A percentile compares a stretch with the other conserved stretches of the same genome.
phyloP scores from a whole-genome alignment of 495 filamentous ascomycete species.

The Aspergillus bridgeri region DNA sequence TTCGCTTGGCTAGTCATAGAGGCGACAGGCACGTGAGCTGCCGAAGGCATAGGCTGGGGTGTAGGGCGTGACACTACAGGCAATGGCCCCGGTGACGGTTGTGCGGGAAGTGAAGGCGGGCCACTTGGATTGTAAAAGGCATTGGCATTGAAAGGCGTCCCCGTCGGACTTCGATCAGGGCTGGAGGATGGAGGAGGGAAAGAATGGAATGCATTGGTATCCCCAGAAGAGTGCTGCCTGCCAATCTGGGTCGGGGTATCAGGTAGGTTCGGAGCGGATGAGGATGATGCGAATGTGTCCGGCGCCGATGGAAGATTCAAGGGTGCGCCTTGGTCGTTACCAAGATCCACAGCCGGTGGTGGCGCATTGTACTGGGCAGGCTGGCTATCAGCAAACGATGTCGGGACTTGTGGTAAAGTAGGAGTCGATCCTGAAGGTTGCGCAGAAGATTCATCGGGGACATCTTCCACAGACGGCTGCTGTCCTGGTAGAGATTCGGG shows the following conservation, averaged over 20 bases:
- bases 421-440: constrained; percentile 50
- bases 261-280: constrained; percentile 31
- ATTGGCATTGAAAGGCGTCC: constrained; percentile 28
- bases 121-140: constrained; percentile 32
- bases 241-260: constrained; percentile 34
- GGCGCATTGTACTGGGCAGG: constrained; percentile 22
- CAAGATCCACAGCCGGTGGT: constrained; percentile 18
- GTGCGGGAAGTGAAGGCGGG: constrained; percentile 21
- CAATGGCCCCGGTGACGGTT: constrained; percentile 13
- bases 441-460: constrained; percentile 44
- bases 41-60: constrained; percentile 20
- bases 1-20: constrained; percentile 17
- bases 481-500: constrained; percentile 37
- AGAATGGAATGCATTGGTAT: constrained; percentile 40
- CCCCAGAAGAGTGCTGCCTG: constrained; percentile 11
- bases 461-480: constrained; percentile 58
- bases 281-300: constrained; percentile 27
- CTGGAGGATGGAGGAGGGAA: constrained; percentile 42
- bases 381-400: constrained; percentile 26
- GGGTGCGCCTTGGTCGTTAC: constrained; percentile 16
- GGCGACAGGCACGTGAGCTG: constrained; percentile 19
- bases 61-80: constrained; percentile 16
- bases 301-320: constrained; percentile 43
- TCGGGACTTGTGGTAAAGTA: constrained; percentile 30
- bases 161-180: constrained; percentile 19